Conservation (phyloP, 306 rosid species). For the Prosopis cineraria region DNA sequence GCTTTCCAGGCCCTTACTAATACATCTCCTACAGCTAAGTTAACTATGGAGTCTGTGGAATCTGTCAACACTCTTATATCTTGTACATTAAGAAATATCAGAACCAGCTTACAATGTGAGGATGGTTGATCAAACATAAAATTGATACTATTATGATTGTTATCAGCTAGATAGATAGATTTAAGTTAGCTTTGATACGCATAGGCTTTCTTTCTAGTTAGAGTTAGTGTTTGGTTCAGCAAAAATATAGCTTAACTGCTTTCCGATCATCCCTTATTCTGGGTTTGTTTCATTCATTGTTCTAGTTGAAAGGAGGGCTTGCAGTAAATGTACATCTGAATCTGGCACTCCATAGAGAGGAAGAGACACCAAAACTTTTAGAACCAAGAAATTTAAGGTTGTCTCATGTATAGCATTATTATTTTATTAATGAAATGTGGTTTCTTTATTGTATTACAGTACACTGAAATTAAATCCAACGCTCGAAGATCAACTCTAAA, state of each 20-base stretch:
- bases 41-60: conserved; percentile 80
- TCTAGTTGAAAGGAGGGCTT: conserved; percentile 36
- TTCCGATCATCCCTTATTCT: conserved; percentile 3
- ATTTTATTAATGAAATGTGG: conserved; percentile 37
- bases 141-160: not conserved
- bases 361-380: conserved; percentile 23
- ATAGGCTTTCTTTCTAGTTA: conserved; percentile 32
- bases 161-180: conserved; percentile 38
- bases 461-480: not conserved
- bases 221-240: conserved; percentile 34
- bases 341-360: conserved; percentile 37
- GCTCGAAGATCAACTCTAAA: not conserved
- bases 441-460: not conserved
- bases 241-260: conserved; percentile 27
- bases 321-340: conserved; percentile 35
- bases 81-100: conserved; percentile 77
- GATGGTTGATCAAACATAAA: conserved; percentile 53
- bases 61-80: conserved; percentile 76
- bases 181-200: conserved; percentile 7
- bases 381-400: conserved; percentile 38
- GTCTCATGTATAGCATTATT: conserved; percentile 42
- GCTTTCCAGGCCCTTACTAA: conserved; percentile 82
- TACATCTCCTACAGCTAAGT: conserved; percentile 82
- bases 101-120: conserved; percentile 87
- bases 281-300: conserved; percentile 45